Base-by-base conservation (phyloP, 306 rosid genomes). In the Glycine soja region DNA sequence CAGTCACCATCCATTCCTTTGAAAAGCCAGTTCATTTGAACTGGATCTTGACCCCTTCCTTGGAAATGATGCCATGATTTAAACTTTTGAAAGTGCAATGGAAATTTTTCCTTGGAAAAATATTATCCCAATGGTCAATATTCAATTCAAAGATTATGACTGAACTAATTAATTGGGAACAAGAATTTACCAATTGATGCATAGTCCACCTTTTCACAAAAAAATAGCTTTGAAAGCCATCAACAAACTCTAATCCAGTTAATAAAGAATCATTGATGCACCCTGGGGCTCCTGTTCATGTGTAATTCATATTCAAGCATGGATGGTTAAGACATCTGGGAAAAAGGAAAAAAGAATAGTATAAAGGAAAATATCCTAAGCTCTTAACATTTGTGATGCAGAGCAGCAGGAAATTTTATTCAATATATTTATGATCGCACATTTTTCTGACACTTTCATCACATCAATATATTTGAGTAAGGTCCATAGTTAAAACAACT, bases 181-280 rank as follows among this genome's bases (percentile, higher is more conserved):
- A 40, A 81, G 80, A 78, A 85, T 62, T 78, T 93, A 95, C 99
- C 95, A 95, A 92, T 87, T 95, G 99, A 88, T 95, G 97, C 90
- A 95, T 90, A 12, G 91, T 87, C 99, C 99, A 95, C 88, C 97
- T 89, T 85, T 93, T 88, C 75, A 95, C 95, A 77, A 91, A 95
- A 89, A 95, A 87, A 64, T 80, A 79, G 88, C 95, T 90, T 85
- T 89, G 86, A 73, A 91, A 83, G 67, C 99, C 99, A 73, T 95
- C 94, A 70, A 93, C 97, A 88, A 91, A 95, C 85, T 91, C 89
- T 74, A 95, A 80, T 79, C 99, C 99, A 85, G 97, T 95, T 83
- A 95, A 85, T 77, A 95, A 89, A 82, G 93, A 83, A 87, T 93
- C 97, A 70, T 90, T 93, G 85, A 95, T 71, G 90, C 94, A 90